phyloP scores from a whole-genome alignment of 2,329 filamentous ascomycete genomes.

The Aaosphaeria pasadenensis region DNA sequence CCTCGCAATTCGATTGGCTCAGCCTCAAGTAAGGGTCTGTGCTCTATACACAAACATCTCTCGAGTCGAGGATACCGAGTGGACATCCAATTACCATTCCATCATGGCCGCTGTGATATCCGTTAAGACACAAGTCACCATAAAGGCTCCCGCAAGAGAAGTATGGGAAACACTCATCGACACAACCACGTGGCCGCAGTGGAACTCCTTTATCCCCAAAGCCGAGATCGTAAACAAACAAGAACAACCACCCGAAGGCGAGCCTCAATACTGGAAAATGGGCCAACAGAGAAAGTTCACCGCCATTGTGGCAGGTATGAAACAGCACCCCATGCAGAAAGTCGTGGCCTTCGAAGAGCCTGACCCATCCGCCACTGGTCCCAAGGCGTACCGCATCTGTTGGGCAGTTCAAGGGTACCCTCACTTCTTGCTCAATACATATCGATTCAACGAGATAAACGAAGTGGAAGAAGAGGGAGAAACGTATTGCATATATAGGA shows the following conservation, averaged over 20 bases:
- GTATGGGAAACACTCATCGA: constrained; percentile 5
- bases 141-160: constrained; percentile 2
- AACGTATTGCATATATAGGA: constrained; percentile 3
- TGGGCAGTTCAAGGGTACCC: constrained; percentile 4
- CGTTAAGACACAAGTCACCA: constrained; percentile 2
- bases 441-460: constrained; percentile 4
- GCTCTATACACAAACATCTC: background rate
- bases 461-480: constrained; percentile 2
- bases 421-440: background rate
- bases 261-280: background rate
- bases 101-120: constrained; percentile 1
- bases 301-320: background rate
- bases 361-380: background rate
- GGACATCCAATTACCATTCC: background rate
- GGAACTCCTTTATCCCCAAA: constrained; percentile 5
- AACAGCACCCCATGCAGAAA: background rate
- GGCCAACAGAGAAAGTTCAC: background rate
- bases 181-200: constrained; percentile 4
- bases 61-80: background rate
- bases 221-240: constrained; percentile 1
- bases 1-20: too few species aligned
- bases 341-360: constrained; percentile 2
- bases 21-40: background rate
- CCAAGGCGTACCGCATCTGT: background rate
- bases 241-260: background rate